Base-by-base conservation (phyloP, 2,329 filamentous ascomycete species). In the Claviceps sp. region DNA sequence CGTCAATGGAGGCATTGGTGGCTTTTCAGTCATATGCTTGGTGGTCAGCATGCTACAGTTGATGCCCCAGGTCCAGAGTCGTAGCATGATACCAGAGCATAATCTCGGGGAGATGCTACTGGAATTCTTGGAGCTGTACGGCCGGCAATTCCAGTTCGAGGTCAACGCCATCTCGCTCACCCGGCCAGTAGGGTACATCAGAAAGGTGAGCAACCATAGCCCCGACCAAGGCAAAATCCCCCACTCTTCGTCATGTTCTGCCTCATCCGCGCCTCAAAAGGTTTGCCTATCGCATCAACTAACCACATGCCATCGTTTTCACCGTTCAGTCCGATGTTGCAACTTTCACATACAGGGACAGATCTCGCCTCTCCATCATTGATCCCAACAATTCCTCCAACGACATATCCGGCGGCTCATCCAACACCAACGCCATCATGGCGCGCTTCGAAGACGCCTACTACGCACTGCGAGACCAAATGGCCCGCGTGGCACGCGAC, bases 21-120 rank as follows among this genome's bases (percentile, higher is more conserved):
- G 93, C 2, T 97, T 96, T 64, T 88, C 89, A 1, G 85, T 95
- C 56, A 96, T 91, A 52, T 98, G 93, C 71, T 75, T 98, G 55
- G 87, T 96, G 5, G 87, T 93, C 53, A 93, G 86, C 71, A 82
- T 95, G 66, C 70, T 97, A 46, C 86, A 95, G 63, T 74, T 87
- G 57, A 80, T 89, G 72, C 87, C 88, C 9, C 77, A 83, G 55
- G 73, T 83, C 1, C 80, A 86, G 58, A 80, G 77, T 55, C 68
- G 75, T 26, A 77, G 73, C 53, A 71, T 85, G 60, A 63, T 75
- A 4, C 72, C 77, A 1, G 74, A 81, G 39, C 75, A 83, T 47
- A 82, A 94, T 58, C 77, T 95, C 1, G 90, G 89, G 13, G 79
- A 89, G 58, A 72, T 94, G 50, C 74, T 98, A 9, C 78, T 97